Evolutionary conservation across 2,329 filamentous ascomycete genomes (phyloP).

Genomic region (Cladophialophora immunda): DNA sequence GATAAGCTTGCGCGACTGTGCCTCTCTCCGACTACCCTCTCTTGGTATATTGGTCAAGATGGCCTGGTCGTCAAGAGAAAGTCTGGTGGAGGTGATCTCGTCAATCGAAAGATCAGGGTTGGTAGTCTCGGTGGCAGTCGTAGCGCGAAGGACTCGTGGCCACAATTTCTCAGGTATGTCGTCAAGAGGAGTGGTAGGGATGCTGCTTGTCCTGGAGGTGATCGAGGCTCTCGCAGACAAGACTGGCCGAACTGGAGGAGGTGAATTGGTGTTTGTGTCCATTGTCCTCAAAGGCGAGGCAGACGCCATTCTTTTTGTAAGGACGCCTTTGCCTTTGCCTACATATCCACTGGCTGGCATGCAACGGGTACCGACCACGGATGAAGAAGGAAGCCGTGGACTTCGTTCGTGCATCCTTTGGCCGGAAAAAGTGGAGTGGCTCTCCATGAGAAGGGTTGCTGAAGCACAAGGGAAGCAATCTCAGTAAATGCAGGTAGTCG

Average conservation of each 20-base stretch:
- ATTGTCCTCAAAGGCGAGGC: slow-evolving; percentile 24
- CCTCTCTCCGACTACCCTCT: slow-evolving; percentile 16
- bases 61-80: slow-evolving; percentile 34
- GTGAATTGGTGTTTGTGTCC: slow-evolving; percentile 17
- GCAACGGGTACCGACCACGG: slow-evolving; percentile 1
- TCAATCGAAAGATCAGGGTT: slow-evolving; percentile 35
- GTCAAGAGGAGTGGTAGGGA: slow-evolving; percentile 34
- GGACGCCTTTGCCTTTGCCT: slow-evolving; percentile 16
- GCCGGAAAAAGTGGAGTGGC: neutral
- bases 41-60: slow-evolving; percentile 27
- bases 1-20: slow-evolving; percentile 7
- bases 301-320: slow-evolving; percentile 23
- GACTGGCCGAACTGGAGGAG: slow-evolving; percentile 10
- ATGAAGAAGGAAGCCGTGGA: slow-evolving; percentile 2
- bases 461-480: neutral
- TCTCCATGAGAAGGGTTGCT: neutral
- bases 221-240: slow-evolving; percentile 22
- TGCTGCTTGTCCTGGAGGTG: slow-evolving; percentile 28
- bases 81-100: slow-evolving; percentile 34
- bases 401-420: slow-evolving; percentile 11
- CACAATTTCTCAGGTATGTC: slow-evolving; percentile 33
- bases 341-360: neutral
- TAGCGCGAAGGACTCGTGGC: slow-evolving; percentile 33
- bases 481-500: neutral
- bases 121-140: slow-evolving; percentile 30